Evolutionary conservation across 1,284 basidiomycete species (phyloP).

Genomic region (Trichosporon coremiiforme): DNA sequence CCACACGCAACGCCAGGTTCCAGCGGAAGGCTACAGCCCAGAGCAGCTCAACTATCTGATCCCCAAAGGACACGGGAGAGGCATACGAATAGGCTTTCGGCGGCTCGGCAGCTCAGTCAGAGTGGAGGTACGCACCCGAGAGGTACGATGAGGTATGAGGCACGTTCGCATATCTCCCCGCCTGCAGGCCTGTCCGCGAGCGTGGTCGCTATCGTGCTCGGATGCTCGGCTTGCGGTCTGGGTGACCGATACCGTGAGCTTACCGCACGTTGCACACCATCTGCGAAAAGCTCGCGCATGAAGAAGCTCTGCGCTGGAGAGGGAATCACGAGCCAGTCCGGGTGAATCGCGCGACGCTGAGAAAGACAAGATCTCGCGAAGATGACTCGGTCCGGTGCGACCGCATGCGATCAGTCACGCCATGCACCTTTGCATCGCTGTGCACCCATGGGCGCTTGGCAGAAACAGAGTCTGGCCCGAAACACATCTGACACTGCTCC

Average conservation of each 20-base stretch:
- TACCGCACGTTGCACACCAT: too few species aligned
- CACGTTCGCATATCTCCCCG: neutral
- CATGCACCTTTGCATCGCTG: neutral
- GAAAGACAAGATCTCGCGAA: too few species aligned
- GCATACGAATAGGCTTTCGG: neutral
- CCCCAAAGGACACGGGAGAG: too few species aligned
- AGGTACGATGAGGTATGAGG: too few species aligned
- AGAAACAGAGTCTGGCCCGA: neutral
- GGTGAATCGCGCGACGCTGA: too few species aligned
- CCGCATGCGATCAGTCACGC: neutral
- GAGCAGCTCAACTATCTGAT: neutral
- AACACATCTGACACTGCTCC: neutral
- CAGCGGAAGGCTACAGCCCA: neutral
- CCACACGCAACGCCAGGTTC: too few species aligned
- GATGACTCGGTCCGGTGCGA: neutral
- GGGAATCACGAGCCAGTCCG: too few species aligned
- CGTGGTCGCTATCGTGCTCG: neutral
- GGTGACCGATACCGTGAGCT: too few species aligned
- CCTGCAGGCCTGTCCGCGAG: too few species aligned
- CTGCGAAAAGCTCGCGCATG: too few species aligned
- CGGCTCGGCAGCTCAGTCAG: neutral
- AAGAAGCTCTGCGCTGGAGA: too few species aligned
- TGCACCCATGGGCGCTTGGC: neutral
- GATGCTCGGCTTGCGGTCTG: neutral
- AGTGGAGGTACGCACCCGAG: too few species aligned